Evolutionary conservation across 2,329 filamentous ascomycete species (phyloP).

Genomic region (Fusarium buxicola): DNA sequence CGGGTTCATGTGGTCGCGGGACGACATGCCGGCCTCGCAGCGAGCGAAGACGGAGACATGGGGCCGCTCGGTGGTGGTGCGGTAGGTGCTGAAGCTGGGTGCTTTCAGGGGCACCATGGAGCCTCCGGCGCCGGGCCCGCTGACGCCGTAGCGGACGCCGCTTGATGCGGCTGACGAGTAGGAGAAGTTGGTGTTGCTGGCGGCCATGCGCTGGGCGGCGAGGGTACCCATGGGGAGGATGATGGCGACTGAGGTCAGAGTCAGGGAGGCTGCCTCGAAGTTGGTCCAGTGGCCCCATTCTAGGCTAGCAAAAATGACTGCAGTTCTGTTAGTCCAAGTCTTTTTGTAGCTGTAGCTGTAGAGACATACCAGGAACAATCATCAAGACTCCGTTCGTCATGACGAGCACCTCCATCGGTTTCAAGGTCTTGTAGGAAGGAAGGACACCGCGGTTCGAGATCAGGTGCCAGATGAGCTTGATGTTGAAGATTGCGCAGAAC

Average conservation of each 20-base stretch:
- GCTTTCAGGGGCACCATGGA: slow-evolving; percentile 41
- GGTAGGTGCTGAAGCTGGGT: slow-evolving; percentile 35
- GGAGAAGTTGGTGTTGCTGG: slow-evolving; percentile 41
- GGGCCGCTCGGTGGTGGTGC: slow-evolving; percentile 25
- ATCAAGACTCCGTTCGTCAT: slow-evolving; percentile 68
- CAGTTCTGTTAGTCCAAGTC: neutral
- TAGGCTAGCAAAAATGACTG: slow-evolving; percentile 64
- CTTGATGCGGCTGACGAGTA: slow-evolving; percentile 34
- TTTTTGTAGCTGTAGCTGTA: neutral
- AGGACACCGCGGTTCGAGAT: slow-evolving; percentile 60
- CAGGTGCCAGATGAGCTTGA: slow-evolving; percentile 62
- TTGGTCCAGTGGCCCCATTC: slow-evolving; percentile 56
- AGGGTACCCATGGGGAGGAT: slow-evolving; percentile 65
- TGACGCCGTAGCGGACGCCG: slow-evolving; percentile 27
- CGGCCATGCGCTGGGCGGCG: slow-evolving; percentile 59
- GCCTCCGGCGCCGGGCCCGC: slow-evolving; percentile 17
- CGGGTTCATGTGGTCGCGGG: slow-evolving; percentile 40
- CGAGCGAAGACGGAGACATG: slow-evolving; percentile 43
- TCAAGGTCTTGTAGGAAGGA: slow-evolving; percentile 55
- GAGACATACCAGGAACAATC: slow-evolving; percentile 63
- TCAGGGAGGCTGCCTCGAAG: slow-evolving; percentile 64
- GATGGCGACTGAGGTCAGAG: slow-evolving; percentile 61
- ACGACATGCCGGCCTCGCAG: slow-evolving; percentile 38
- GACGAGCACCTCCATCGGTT: slow-evolving; percentile 65
- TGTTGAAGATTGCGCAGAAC: slow-evolving; percentile 68